phyloP scores from a whole-genome alignment of 2,329 filamentous ascomycete species.

The Penicillium sp. region DNA sequence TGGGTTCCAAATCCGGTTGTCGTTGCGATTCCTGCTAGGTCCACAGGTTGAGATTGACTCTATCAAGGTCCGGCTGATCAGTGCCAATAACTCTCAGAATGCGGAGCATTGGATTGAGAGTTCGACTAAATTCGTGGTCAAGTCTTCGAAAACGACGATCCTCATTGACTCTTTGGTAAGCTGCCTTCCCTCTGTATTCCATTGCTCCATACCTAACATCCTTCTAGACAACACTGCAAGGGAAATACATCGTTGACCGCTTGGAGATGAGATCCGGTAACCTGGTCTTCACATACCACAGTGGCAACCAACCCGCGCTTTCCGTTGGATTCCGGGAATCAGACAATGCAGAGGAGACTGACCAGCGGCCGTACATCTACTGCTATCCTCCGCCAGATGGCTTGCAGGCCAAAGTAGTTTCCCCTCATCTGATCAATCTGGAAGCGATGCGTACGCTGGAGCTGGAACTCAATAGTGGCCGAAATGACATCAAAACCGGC shows the following conservation, averaged over 20 bases:
- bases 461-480: constrained; percentile 65
- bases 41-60: constrained; percentile 64
- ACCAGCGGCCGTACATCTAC: constrained; percentile 59
- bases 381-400: constrained; percentile 66
- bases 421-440: constrained; percentile 68
- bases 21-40: constrained; percentile 65
- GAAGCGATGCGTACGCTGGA: constrained; percentile 74
- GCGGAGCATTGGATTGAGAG: constrained; percentile 65
- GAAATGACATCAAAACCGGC: constrained; percentile 58
- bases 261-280: constrained; percentile 53
- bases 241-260: constrained; percentile 69
- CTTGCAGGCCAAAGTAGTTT: constrained; percentile 62
- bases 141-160: constrained; percentile 52
- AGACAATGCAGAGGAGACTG: constrained; percentile 30
- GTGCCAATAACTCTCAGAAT: constrained; percentile 43
- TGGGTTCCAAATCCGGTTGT: constrained; percentile 65
- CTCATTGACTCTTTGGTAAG: constrained; percentile 47
- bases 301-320: constrained; percentile 26
- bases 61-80: constrained; percentile 59
- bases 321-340: constrained; percentile 35
- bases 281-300: constrained; percentile 35
- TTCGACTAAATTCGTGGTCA: constrained; percentile 44
- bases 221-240: constrained; percentile 48
- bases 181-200: not conserved
- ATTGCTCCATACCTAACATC: not conserved